Evolutionary conservation across 2,329 filamentous ascomycete species (phyloP), one percentile per base, ranked within the genome.

Genomic region (Aureobasidium leucospermi): DNA sequence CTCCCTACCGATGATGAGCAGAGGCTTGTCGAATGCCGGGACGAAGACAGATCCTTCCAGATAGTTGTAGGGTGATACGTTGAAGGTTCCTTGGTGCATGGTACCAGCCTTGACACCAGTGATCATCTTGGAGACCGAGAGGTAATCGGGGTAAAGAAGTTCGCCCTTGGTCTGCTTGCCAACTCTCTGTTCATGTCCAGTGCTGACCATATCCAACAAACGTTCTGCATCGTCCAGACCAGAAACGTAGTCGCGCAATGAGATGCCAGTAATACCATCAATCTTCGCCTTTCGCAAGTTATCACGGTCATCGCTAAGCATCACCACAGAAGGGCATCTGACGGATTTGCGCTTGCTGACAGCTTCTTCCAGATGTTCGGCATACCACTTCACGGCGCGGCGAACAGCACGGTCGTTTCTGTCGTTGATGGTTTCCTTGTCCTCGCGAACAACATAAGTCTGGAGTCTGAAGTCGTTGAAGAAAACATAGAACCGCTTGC

Each of bases 381-480:
- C 82, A 72, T 99, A 99, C 94, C 94, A 99, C 68, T 86, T 84
- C 55, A 92, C 90, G 1, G 93, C 90, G 66, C 81, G 84, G 49
- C 94, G 83, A 32, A 99, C 90, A 46, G 94, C 91, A 63, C 92
- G 85, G 72, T 99, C 95, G 69, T 99, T 99, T 58, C 94, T 84
- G 72, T 99, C 94, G 71, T 99, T 99, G 74, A 99, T 94, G 3
- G 84, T 88, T 77, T 99, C 94, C 39, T 89, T 87, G 6, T 81
- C 74, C 19, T 86, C 82, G 63, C 94, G 82, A 31, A 82, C 76
- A 49, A 96, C 84, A 69, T 96, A 89, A 0, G 94, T 99, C 73
- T 99, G 95, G 41, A 92, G 79, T 55, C 93, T 84, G 70, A 99
- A 99, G 68, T 99, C 94, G 73, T 99, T 99, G 83, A 97, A 97